Percentiles rank a stretch among this genome's conserved stretches.
These are phyloP conservation scores for Alternaria tenuissima DNA, from an alignment of 2,329 filamentous ascomycete genomes.

Conservation along the genomic window DNA sequence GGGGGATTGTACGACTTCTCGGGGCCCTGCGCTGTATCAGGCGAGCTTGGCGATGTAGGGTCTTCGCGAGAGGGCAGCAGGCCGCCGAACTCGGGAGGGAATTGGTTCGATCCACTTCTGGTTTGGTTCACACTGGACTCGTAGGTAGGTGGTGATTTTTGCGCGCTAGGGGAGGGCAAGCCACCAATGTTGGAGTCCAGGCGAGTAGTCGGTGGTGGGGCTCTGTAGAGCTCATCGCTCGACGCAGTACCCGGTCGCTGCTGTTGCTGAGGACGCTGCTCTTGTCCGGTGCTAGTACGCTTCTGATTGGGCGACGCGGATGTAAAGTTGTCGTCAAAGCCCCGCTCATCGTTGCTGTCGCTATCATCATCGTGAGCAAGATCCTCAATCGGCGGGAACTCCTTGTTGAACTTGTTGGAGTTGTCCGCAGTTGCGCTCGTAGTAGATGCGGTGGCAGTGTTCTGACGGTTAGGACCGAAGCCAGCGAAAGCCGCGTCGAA, in stretches of 20 bases:
- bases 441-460: conserved; percentile 51
- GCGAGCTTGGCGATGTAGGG: conserved; percentile 55
- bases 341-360: conserved; percentile 71
- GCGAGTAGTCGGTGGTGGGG: conserved; percentile 46
- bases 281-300: conserved; percentile 36
- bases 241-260: conserved; percentile 39
- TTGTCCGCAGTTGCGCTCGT: conserved; percentile 40
- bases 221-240: conserved; percentile 43
- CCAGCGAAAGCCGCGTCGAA: conserved; percentile 87
- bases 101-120: conserved; percentile 55
- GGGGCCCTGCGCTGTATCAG: conserved; percentile 46
- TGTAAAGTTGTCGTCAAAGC: conserved; percentile 94
- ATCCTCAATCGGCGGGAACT: conserved; percentile 95
- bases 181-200: conserved; percentile 48
- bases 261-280: conserved; percentile 36
- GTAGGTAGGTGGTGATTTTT: conserved; percentile 67
- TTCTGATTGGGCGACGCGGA: conserved; percentile 61
- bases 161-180: conserved; percentile 63
- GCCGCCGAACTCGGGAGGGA: conserved; percentile 64
- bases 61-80: conserved; percentile 64
- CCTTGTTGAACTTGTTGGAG: conserved; percentile 68
- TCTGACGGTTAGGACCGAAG: conserved; percentile 66
- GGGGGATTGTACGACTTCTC: conserved; percentile 49
- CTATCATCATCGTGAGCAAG: conserved; percentile 84
- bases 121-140: conserved; percentile 55